Evolutionary conservation across 2,329 filamentous ascomycete genomes (phyloP), one percentile per base, ranked within the genome.

Genomic region (Xylaria sp.): DNA sequence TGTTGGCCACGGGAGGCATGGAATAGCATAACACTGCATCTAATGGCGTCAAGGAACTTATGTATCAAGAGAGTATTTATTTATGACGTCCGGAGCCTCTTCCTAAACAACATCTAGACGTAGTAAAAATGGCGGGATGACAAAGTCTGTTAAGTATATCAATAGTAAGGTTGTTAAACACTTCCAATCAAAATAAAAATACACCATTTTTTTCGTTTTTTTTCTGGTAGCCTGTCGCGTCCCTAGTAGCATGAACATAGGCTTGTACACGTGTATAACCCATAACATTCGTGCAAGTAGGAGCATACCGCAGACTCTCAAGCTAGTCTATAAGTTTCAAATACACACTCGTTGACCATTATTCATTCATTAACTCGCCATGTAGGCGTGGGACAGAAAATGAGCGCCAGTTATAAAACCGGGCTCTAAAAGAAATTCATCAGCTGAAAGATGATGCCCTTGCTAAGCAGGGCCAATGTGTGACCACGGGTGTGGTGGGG

Each of bases 401-500:
- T 10, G 3, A 34, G 2, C 12, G 23, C 12, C 13, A 4, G 18
- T 58, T 41, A 9, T 4, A 28, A 36, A 45, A 15, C 28, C 39
- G 39, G 23, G 6, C 32, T 23, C 18, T 20, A 32, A 7, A 32
- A n/a, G 23, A 46, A 56, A 53, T 5, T 25, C 39, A 8, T 45
- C 2, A 15, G 48, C 34, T 8, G 15, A 18, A 65, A 39, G 20
- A 41, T 13, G 8, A 20, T 55, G n/a, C 20, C 10, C n/a, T 18
- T 48, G 32, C 23, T 65, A 60, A 3, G 67, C 30, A 15, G 55
- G 45, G 15, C 59, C 61, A 15, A 60, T n/a, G 4, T 53, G 39
- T 25, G 60, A 48, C 67, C 67, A 65, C 39, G 67, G 32, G 46
- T 65, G 68, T 39, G 68, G 69, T 34, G 52, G 34, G 20, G 69